These are phyloP conservation scores for Nothophaeocryptopus gaeumannii DNA, from an alignment of 2,329 filamentous ascomycete species.

Conservation along the genomic window DNA sequence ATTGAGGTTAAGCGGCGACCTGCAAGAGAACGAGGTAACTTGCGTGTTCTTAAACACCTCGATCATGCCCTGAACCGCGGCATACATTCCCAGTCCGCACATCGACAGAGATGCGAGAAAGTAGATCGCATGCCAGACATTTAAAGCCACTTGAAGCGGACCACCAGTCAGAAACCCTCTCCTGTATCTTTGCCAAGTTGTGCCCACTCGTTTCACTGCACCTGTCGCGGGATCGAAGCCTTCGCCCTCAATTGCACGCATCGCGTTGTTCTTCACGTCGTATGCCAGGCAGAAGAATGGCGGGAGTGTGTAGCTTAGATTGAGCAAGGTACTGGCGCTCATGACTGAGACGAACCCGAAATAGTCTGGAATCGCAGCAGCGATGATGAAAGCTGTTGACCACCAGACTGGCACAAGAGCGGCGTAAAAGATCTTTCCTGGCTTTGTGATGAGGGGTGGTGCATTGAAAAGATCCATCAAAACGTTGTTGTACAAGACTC, in stretches of 20 bases:
- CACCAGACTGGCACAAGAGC: slow-evolving; percentile 56
- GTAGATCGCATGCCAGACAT: slow-evolving; percentile 39
- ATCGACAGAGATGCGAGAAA: slow-evolving; percentile 38
- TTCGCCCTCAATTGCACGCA: slow-evolving; percentile 35
- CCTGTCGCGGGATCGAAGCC: slow-evolving; percentile 45
- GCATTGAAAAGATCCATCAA: slow-evolving; percentile 51
- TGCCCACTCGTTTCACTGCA: slow-evolving; percentile 33
- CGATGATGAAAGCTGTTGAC: slow-evolving; percentile 55
- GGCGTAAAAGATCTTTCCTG: slow-evolving; percentile 53
- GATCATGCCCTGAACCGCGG: slow-evolving; percentile 39
- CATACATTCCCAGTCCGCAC: slow-evolving; percentile 41
- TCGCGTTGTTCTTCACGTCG: slow-evolving; percentile 40
- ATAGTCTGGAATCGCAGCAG: slow-evolving; percentile 52
- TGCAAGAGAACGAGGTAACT: slow-evolving; percentile 17
- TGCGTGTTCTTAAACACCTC: slow-evolving; percentile 30
- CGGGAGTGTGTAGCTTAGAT: slow-evolving; percentile 60
- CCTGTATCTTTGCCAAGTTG: slow-evolving; percentile 40
- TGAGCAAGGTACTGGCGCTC: slow-evolving; percentile 54
- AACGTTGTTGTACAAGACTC: slow-evolving; percentile 54
- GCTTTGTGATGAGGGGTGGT: slow-evolving; percentile 49
- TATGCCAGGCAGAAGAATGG: slow-evolving; percentile 48
- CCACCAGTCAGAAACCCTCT: slow-evolving; percentile 39
- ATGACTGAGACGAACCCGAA: slow-evolving; percentile 44
- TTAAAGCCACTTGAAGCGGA: slow-evolving; percentile 20
- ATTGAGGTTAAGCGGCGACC: slow-evolving; percentile 15